These are phyloP conservation scores for Setaria italica DNA, from an alignment of 202 grass and related monocot species.

Conservation along the genomic window DNA sequence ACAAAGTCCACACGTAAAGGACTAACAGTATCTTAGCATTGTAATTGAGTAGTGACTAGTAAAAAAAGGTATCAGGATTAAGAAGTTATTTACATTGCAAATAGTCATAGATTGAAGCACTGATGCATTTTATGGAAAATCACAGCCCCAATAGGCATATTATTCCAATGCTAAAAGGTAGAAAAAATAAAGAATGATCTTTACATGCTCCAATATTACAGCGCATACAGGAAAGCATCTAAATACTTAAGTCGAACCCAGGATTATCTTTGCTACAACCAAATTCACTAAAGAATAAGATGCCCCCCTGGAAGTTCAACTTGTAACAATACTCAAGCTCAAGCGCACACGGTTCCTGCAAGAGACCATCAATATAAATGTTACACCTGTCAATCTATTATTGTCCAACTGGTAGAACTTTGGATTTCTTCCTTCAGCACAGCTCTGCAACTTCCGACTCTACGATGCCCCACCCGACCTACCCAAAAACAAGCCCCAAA, in stretches of 20 bases:
- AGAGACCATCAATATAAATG: not conserved
- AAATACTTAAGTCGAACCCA: not conserved
- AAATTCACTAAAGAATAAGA: not conserved
- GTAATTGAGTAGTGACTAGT: not conserved
- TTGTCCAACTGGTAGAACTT: not conserved
- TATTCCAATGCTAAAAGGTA: slow-evolving; percentile 5
- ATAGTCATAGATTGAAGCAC: not conserved
- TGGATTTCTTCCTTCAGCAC: not conserved
- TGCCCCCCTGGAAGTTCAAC: not conserved
- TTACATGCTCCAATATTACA: not conserved
- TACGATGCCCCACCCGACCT: not conserved
- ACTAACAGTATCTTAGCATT: not conserved
- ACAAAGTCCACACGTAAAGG: not conserved
- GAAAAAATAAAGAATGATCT: not conserved
- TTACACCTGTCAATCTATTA: not conserved
- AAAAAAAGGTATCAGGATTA: not conserved
- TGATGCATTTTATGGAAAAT: not conserved
- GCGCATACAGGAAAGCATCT: not conserved
- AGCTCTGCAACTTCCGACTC: slow-evolving; percentile 18
- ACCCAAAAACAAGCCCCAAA: slow-evolving; percentile 11
- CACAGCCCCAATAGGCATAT: not conserved
- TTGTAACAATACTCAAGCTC: not conserved
- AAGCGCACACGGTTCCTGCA: not conserved
- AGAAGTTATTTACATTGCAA: slow-evolving; percentile 2
- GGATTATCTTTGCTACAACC: slow-evolving; percentile 8